Evolutionary conservation across 2,329 filamentous ascomycete species (phyloP), one percentile per base, ranked within the genome.

Genomic region (Scedosporium dehoogii): DNA sequence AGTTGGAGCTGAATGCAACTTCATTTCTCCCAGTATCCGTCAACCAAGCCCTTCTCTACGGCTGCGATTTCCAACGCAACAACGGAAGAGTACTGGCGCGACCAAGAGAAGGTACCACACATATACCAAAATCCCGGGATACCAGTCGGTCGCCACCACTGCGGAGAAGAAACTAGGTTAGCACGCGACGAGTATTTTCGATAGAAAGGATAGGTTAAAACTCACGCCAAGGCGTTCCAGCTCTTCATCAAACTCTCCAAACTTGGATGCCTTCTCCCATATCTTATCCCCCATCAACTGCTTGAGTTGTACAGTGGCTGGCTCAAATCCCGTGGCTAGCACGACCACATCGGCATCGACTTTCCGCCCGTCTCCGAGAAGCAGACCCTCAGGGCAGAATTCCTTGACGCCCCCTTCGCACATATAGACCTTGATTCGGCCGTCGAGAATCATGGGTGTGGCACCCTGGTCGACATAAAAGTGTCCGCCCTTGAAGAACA

Each of bases 391-490:
- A 1, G 66, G 63, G 1, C 66, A 65, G 48, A 78, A 74, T 1
- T 68, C 66, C 44, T 66, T 65, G 59, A 77, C 72, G 1, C 73
- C 74, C 2, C 68, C 71, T 14, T 67, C 63, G 46, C 67, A 66
- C 9, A 63, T 61, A 9, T 70, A 69, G 10, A 78, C 68, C 63
- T 74, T 75, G 62, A 78, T 74, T 62, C 74, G 73, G 5, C 77
- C 76, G 29, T 76, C 73, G 23, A 73, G 67, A 60, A 79, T 76
- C 60, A 78, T 71, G 63, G 73, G 63, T 14, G 68, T 71, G 14
- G 69, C 70, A 0, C 76, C 77, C 21, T 76, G 73, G 60, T 79
- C 76, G 21, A 78, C 73, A 66, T 78, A 79, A 64, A 76, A 78
- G 14, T 74, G 73, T 1, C 76, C 76, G 0, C 72, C 73, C 6